These are phyloP conservation scores for Podospora didyma DNA, from an alignment of 495 filamentous ascomycete genomes.

Conservation along the genomic window DNA sequence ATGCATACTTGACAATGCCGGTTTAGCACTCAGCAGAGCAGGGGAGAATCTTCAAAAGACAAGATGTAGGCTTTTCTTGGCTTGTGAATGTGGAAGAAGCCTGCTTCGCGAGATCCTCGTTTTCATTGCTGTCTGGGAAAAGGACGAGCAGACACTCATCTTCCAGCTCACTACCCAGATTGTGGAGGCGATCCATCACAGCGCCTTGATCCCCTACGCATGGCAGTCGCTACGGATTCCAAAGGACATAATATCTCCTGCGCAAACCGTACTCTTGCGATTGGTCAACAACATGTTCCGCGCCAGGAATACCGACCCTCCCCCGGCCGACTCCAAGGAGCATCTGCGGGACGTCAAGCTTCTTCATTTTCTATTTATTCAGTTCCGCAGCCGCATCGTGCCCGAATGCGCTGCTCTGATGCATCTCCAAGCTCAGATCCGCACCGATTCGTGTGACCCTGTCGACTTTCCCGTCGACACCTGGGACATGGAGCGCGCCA, in stretches of 20 bases:
- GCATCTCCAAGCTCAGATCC: constrained; percentile 86
- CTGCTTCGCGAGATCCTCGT: constrained; percentile 85
- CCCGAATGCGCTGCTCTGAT: constrained; percentile 91
- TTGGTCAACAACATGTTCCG: constrained; percentile 87
- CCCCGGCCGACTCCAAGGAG: constrained; percentile 45
- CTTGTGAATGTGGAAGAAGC: constrained; percentile 81
- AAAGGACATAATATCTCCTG: constrained; percentile 93
- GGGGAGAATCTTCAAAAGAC: constrained; percentile 78
- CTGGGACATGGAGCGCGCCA: constrained; percentile 92
- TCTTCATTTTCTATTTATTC: constrained; percentile 84
- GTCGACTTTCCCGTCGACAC: constrained; percentile 90
- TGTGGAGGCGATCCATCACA: constrained; percentile 84
- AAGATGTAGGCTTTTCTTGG: constrained; percentile 81
- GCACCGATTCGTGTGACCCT: constrained; percentile 39
- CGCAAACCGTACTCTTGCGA: constrained; percentile 86
- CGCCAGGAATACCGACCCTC: constrained; percentile 55
- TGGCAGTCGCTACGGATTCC: constrained; percentile 86
- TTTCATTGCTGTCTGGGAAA: constrained; percentile 95
- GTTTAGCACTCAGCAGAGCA: constrained; percentile 46
- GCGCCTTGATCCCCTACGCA: constrained; percentile 81
- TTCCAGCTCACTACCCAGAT: constrained; percentile 95
- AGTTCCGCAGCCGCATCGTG: constrained; percentile 86
- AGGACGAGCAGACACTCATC: constrained; percentile 83
- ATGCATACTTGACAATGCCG: constrained; percentile 71
- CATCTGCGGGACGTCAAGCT: constrained; percentile 52